These are phyloP conservation scores for Porpolomopsis calyptriformis DNA, from an alignment of 768 basidiomycete species.

Conservation along the genomic window DNA sequence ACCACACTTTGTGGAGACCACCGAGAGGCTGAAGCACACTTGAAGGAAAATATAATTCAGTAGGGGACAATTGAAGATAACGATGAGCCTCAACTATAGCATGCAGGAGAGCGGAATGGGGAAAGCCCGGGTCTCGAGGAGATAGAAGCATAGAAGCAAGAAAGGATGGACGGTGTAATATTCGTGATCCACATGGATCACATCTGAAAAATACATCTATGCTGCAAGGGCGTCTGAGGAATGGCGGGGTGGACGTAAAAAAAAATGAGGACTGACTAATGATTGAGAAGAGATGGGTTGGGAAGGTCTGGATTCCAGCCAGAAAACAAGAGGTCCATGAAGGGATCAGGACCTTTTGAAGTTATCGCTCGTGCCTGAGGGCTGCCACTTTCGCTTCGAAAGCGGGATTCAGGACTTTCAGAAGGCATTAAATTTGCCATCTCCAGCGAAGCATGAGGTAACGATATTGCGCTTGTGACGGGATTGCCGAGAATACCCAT, in stretches of 20 bases:
- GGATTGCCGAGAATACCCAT: neutral
- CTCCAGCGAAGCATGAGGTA: conserved; percentile 36
- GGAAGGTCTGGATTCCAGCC: conserved; percentile 86
- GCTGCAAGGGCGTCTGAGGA: conserved; percentile 27
- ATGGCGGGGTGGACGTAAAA: neutral
- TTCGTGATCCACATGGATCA: conserved; percentile 78
- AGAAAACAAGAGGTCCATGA: conserved; percentile 57
- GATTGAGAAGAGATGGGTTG: conserved; percentile 58
- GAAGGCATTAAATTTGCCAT: conserved; percentile 33
- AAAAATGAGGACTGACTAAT: conserved; percentile 47
- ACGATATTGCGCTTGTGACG: conserved; percentile 24
- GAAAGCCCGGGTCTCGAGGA: conserved; percentile 74
- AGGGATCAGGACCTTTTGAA: conserved; percentile 36
- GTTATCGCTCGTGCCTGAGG: conserved; percentile 35
- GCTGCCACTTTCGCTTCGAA: conserved; percentile 38
- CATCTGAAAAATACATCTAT: conserved; percentile 83
- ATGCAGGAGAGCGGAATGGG: conserved; percentile 82
- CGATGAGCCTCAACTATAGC: conserved; percentile 57
- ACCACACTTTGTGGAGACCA: conserved; percentile 67
- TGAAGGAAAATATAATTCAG: conserved; percentile 9
- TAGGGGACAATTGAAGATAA: conserved; percentile 7
- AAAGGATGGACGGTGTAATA: conserved; percentile 75
- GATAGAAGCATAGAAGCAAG: conserved; percentile 69
- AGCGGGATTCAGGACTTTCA: conserved; percentile 27
- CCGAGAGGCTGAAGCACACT: conserved; percentile 78